These are phyloP conservation scores for Fraxinus sp. DNA, from an alignment of 305 asterid species.

Conservation along the genomic window DNA sequence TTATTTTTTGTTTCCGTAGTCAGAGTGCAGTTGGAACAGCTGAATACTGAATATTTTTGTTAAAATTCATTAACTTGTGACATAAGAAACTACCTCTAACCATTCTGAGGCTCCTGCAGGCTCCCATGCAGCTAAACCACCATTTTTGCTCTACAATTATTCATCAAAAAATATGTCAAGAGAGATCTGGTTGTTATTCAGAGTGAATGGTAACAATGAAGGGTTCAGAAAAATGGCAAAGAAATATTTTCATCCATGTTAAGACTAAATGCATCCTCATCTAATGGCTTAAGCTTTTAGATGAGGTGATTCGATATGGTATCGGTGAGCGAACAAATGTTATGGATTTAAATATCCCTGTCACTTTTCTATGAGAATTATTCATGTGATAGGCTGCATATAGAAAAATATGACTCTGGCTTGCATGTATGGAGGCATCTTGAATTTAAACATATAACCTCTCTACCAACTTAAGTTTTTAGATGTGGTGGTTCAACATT, in stretches of 20 bases:
- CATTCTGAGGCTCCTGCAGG: constrained; percentile 81
- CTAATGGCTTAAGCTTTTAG: not conserved
- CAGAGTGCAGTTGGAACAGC: not conserved
- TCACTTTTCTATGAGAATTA: not conserved
- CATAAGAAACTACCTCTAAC: constrained; percentile 58
- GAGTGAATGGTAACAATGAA: not conserved
- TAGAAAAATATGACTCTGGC: not conserved
- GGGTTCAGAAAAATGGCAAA: not conserved
- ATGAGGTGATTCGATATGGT: not conserved
- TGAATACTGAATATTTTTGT: not conserved
- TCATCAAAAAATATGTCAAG: not conserved
- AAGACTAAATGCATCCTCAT: not conserved
- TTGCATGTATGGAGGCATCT: not conserved
- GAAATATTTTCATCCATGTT: not conserved
- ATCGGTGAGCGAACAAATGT: not conserved
- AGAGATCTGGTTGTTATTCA: not conserved
- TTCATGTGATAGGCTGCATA: not conserved
- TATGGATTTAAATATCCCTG: not conserved
- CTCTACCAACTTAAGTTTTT: not conserved
- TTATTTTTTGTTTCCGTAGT: not conserved
- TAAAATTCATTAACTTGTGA: not conserved
- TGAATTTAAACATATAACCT: not conserved
- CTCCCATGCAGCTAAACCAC: constrained; percentile 92
- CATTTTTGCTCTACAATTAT: constrained; percentile 71
- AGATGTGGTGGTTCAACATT: not conserved